Evolutionary conservation across 805 yeast species (phyloP).

Genomic region (Saturnispora sanitii): DNA sequence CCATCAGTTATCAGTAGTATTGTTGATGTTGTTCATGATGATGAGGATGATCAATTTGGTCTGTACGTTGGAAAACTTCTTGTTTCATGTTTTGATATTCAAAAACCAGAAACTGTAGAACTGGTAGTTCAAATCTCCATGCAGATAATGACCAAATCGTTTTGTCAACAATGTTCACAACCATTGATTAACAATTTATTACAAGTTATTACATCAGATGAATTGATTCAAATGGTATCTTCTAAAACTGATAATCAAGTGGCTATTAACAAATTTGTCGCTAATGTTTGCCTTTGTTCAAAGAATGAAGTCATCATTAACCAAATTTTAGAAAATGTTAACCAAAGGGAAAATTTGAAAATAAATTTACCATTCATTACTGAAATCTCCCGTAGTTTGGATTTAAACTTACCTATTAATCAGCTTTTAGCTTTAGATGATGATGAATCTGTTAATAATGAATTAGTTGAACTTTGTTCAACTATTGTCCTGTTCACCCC

Average conservation of each 20-base stretch:
- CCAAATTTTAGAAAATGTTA: conserved; percentile 15
- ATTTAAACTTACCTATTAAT: too few species aligned
- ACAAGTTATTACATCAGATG: conserved; percentile 8
- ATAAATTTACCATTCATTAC: conserved; percentile 37
- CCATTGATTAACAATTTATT: conserved; percentile 15
- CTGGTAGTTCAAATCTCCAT: not conserved
- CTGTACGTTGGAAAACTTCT: conserved; percentile 4
- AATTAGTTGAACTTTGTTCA: too few species aligned
- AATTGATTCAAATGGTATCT: conserved; percentile 12
- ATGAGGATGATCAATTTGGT: too few species aligned
- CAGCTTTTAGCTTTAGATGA: too few species aligned
- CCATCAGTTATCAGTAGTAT: too few species aligned
- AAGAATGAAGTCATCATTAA: conserved; percentile 26
- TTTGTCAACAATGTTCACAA: conserved; percentile 16
- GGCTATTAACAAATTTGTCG: conserved; percentile 24
- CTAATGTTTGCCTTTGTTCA: conserved; percentile 26
- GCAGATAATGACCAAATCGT: conserved; percentile 1
- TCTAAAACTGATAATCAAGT: too few species aligned
- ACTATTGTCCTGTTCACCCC: too few species aligned
- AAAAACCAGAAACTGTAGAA: not conserved
- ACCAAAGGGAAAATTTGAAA: conserved; percentile 18
- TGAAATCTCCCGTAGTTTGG: too few species aligned
- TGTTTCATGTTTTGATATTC: not conserved
- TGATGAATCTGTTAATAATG: too few species aligned
- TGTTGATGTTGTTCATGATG: not conserved